These are phyloP conservation scores for Acidiella bohemica DNA, from an alignment of 495 filamentous ascomycete species.

Conservation along the genomic window DNA sequence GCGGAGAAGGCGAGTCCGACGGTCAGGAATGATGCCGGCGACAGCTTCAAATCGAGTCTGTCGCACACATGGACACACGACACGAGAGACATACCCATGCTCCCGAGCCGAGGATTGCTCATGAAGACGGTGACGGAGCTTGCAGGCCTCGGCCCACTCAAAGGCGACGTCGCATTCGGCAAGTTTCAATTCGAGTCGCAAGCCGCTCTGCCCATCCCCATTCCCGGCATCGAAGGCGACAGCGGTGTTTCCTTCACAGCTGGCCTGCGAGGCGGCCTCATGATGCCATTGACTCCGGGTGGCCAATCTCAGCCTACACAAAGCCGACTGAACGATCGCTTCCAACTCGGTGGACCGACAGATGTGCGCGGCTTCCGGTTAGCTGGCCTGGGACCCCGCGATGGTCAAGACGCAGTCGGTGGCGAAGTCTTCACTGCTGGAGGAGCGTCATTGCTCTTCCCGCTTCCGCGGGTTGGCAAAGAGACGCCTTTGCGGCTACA, in stretches of 20 bases:
- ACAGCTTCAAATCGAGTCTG: constrained; percentile 77
- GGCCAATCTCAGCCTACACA: constrained; percentile 39
- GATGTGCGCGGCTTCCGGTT: constrained; percentile 90
- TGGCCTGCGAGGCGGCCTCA: constrained; percentile 48
- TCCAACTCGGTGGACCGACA: constrained; percentile 84
- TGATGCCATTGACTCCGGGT: constrained; percentile 47
- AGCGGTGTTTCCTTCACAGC: constrained; percentile 63
- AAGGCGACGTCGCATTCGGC: constrained; percentile 80
- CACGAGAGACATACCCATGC: constrained; percentile 60
- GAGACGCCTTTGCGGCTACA: constrained; percentile 81
- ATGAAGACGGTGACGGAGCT: constrained; percentile 64
- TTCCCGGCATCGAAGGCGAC: constrained; percentile 50
- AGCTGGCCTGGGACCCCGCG: constrained; percentile 73
- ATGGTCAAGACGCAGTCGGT: constrained; percentile 71
- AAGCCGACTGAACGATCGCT: constrained; percentile 83
- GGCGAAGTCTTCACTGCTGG: constrained; percentile 86
- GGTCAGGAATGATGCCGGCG: constrained; percentile 72
- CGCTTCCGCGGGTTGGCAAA: constrained; percentile 61
- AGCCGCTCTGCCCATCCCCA: constrained; percentile 53
- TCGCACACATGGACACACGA: constrained; percentile 71
- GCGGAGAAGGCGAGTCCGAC: constrained; percentile 59
- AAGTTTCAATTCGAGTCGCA: constrained; percentile 77
- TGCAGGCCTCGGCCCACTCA: constrained; percentile 70
- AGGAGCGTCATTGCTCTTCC: constrained; percentile 68
- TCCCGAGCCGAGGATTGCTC: constrained; percentile 72